These are phyloP conservation scores for Trichoderma breve DNA, from an alignment of 2,329 filamentous ascomycete species.

Conservation along the genomic window DNA sequence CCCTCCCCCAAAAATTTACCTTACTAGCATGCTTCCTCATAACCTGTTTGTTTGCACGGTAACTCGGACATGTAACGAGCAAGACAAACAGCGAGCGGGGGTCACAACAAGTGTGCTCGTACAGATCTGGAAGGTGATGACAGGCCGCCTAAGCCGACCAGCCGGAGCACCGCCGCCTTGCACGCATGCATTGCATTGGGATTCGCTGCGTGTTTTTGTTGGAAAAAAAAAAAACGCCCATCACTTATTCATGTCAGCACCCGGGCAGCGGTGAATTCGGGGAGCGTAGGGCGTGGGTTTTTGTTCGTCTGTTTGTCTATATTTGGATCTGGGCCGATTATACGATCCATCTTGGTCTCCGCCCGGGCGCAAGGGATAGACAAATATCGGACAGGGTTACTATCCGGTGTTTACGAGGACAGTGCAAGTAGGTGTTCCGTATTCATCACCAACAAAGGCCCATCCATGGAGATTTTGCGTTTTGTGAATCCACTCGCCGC, in stretches of 20 bases:
- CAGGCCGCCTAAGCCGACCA: not conserved
- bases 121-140: conserved; percentile 10
- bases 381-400: not conserved
- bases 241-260: not conserved
- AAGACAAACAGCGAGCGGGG: not conserved
- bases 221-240: not conserved
- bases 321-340: not conserved
- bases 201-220: not conserved
- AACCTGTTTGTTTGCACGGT: not conserved
- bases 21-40: not conserved
- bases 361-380: not conserved
- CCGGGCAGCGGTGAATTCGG: not conserved
- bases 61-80: not conserved
- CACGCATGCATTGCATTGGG: not conserved
- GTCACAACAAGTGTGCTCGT: not conserved
- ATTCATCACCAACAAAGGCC: not conserved
- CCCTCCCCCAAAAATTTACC: not conserved
- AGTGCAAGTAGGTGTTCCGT: not conserved
- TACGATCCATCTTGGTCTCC: not conserved
- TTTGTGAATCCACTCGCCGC: not conserved
- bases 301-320: not conserved
- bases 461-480: not conserved
- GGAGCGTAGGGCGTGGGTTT: not conserved
- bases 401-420: not conserved
- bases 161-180: not conserved